Conservation (phyloP, 495 filamentous ascomycete genomes). For the Podospora conica region DNA sequence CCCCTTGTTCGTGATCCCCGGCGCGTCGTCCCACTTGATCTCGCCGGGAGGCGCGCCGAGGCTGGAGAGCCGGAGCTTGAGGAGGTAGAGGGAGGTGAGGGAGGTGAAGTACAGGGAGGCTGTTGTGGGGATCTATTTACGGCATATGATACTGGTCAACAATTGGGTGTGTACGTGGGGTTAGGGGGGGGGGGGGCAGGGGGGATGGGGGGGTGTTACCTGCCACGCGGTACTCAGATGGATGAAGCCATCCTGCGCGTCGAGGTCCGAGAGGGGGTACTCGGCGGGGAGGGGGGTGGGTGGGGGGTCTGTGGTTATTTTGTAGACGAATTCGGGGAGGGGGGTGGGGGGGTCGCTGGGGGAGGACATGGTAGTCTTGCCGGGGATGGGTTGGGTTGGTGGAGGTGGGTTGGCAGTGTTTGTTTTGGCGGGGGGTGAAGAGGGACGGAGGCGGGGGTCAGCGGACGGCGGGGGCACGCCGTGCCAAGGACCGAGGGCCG, state of each 20-base stretch:
- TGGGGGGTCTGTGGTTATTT: conserved; percentile 43
- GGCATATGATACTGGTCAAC: no score
- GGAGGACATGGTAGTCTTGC: background rate
- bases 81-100: conserved; percentile 31
- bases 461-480: background rate
- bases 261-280: conserved; percentile 45
- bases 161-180: no score
- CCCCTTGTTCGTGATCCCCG: conserved; percentile 23
- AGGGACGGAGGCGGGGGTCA: background rate
- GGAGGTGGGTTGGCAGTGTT: background rate
- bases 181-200: background rate
- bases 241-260: conserved; percentile 48
- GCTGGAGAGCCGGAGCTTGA: conserved; percentile 33
- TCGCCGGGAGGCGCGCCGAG: conserved; percentile 11
- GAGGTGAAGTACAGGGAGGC: conserved; percentile 42
- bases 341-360: conserved; percentile 22
- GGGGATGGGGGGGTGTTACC: conserved; percentile 19
- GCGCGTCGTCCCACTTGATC: conserved; percentile 40
- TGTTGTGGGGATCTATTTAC: conserved; percentile 47
- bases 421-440: background rate
- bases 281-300: conserved; percentile 40
- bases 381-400: background rate
- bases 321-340: conserved; percentile 45
- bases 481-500: background rate
- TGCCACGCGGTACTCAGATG: conserved; percentile 45